Evolutionary conservation across 1,284 basidiomycete species (phyloP), one percentile per base, ranked within the genome.

Genomic region (Ustilago crameri): DNA sequence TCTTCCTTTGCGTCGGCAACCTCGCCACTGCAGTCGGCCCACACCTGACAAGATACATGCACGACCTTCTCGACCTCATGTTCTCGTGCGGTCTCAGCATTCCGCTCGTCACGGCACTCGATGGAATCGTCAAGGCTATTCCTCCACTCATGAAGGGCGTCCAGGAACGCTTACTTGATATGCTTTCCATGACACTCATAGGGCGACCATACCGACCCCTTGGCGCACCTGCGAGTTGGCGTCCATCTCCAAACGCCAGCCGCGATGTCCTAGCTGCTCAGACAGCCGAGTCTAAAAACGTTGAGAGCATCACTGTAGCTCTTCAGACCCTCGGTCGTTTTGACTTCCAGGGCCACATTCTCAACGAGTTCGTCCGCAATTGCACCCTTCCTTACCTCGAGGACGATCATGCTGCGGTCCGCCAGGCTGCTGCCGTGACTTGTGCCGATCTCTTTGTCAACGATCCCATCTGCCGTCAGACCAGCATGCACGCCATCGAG

Each of bases 1-100:
- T 98, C 72, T 98, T 99, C 82, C 93, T 98, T 86, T 98, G 96
- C 84, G 89, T 98, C 48, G 93, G 93, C 34, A 95, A 98, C 92
- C 87, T 98, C 50, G 94, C 95, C 1, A 89, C 90, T 0, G 93
- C 96, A 5, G 94, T 99, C 37, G 96, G 96, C 0, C 94, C 95
- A 1, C 95, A 95, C 81, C 86, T 99, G 51, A 98, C 96, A 0
- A 93, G 95, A 80, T 88, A 96, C 59, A 87, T 98, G 76, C 96
- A 98, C 84, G 96, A 98, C 80, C 91, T 98, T 74, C 88, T 99
- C 32, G 94, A 98, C 82, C 87, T 97, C 48, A 98, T 98, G 92
- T 93, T 98, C 83, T 91, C 90, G 0, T 96, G 92, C 84, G 95
- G 95, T 2, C 86, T 99, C 62, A 95, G 92, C 77, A 93, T 95